These are phyloP conservation scores for Phytophthora vignae DNA, from an alignment of 352 stramenopile genomes.

Conservation along the genomic window DNA sequence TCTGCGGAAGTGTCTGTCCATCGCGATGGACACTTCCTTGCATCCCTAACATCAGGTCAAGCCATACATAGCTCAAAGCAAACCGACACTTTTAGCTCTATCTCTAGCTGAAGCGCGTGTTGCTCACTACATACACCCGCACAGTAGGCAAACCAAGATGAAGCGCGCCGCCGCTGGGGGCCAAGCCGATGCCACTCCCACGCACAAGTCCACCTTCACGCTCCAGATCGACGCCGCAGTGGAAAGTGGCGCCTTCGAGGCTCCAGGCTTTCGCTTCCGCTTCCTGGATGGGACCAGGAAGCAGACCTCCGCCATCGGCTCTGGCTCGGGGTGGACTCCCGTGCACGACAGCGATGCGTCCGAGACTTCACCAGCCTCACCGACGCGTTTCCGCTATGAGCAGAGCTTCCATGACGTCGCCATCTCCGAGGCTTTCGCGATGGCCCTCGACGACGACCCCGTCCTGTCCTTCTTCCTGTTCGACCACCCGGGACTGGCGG, in stretches of 20 bases:
- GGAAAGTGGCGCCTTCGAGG: slow-evolving; percentile 47
- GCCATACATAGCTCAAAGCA: no score
- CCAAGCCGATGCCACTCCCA: slow-evolving; percentile 8
- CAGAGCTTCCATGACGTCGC: slow-evolving; percentile 53
- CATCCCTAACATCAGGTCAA: no score
- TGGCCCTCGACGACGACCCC: slow-evolving; percentile 62
- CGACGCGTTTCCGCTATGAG: slow-evolving; percentile 50
- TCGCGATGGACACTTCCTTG: no score
- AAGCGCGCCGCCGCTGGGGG: slow-evolving; percentile 22
- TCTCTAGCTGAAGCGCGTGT: no score
- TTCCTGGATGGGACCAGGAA: slow-evolving; percentile 75
- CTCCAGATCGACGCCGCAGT: slow-evolving; percentile 67
- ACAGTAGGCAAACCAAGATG: slow-evolving; percentile 3
- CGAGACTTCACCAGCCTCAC: not conserved
- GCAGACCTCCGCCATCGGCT: slow-evolving; percentile 51
- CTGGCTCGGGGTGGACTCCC: slow-evolving; percentile 41
- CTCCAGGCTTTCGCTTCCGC: slow-evolving; percentile 70
- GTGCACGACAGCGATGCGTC: slow-evolving; percentile 14
- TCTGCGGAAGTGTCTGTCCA: no score
- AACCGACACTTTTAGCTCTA: no score
- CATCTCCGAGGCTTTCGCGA: slow-evolving; percentile 57
- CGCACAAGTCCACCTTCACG: slow-evolving; percentile 65
- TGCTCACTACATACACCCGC: not conserved
- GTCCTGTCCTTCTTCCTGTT: slow-evolving; percentile 72
- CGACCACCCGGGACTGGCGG: slow-evolving; percentile 49